phyloP scores from a whole-genome alignment of 2,329 filamentous ascomycete genomes.

The Cercospora citrullina region DNA sequence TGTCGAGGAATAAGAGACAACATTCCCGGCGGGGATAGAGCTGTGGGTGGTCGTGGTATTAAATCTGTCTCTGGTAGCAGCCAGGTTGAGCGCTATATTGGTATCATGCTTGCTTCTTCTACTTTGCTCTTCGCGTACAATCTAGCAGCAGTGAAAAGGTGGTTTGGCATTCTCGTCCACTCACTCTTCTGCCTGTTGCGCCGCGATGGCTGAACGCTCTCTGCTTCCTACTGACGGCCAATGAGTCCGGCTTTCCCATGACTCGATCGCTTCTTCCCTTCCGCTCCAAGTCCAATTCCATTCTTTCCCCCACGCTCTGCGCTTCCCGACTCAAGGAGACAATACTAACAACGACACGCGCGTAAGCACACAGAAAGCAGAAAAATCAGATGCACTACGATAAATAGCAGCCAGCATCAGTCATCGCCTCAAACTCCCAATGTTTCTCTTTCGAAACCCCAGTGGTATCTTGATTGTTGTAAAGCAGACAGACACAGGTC shows the following conservation, averaged over 20 bases:
- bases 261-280: background rate
- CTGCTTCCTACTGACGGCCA: background rate
- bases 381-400: background rate
- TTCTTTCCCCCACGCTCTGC: background rate
- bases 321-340: background rate
- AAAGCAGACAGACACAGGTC: background rate
- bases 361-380: background rate
- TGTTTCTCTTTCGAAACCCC: background rate
- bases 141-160: background rate
- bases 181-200: background rate
- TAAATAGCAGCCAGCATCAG: background rate
- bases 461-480: conserved; percentile 4
- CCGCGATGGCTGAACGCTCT: background rate
- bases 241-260: background rate
- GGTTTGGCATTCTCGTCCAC: background rate
- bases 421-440: background rate
- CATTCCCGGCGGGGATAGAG: background rate
- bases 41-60: background rate
- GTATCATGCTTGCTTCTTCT: background rate
- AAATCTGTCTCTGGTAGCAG: background rate
- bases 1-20: background rate
- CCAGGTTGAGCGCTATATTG: background rate
- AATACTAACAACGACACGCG: background rate
- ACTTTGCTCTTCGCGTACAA: background rate
- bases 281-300: background rate